Evolutionary conservation across 371 early-diverging fungal genomes (phyloP), one percentile per base, ranked within the genome.

Genomic region (Mortierella sp.): DNA sequence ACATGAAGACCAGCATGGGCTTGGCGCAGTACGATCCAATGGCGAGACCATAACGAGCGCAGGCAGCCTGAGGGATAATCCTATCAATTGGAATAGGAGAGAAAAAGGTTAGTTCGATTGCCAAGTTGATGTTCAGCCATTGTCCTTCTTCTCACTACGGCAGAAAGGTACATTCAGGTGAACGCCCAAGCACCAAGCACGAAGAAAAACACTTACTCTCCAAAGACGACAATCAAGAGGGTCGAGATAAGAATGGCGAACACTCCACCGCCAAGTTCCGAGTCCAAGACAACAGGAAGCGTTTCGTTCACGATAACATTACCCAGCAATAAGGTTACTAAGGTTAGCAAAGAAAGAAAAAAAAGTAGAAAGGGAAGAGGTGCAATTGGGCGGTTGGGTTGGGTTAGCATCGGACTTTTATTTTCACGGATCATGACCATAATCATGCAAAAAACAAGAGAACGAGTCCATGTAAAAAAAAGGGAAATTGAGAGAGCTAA

Each of bases 281-380:
- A 90, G 79, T 97, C 96, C 71, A 97, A 90, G 76, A 99, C 91
- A 58, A 99, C 96, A 4, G 99, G 99, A 68, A 99, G 88, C 0
- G 98, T 96, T 87, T 98, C 98, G 88, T 98, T 98, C 65, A 98
- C 92, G 29, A 99, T 90, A 16, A 97, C 97, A 89, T 98, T 99
- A 10, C 96, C 93, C 32, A 99, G 87, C 49, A 99, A 83, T 63
- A 99, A 88, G 4, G 98, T 98, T 3, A 97, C 97, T 85, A 80
- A 12, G 10, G 16, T 29, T 16, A 11, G 51, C 2, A 63, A n/a
- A 46, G 41, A 11, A 41, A 49, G 7, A 6, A 10, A n/a, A 49
- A 6, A 10, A n/a, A 49, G 71, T 18, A 48, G 55, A 48, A 29
- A 46, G 4, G 5, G 29, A 18, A 18, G 11, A 27, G 35, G 63